Evolutionary conservation across 257 asterid species (phyloP), one percentile per base, ranked within the genome.

Genomic region (Scutellaria minor): DNA sequence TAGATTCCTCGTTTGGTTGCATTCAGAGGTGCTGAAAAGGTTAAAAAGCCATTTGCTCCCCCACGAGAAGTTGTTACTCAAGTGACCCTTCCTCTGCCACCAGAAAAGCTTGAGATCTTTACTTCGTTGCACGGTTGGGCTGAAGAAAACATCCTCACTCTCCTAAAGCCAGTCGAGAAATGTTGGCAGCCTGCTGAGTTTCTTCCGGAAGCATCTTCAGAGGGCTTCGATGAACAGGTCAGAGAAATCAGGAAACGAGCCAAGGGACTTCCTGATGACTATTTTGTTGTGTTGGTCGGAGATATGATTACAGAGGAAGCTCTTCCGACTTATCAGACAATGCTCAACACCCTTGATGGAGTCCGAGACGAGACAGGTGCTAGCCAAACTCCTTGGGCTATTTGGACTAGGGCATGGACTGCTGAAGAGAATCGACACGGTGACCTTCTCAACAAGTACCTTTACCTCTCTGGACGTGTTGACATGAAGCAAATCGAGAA

Each of bases 341-440:
- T 85, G 90, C 77, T 85, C 76, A 85, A 85, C 72, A 85, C 90
- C 6, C 74, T 85, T 5, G 90, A 85, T 58, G 81, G 77, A 1
- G 90, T 85, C 48, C 85, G 87, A 3, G 89, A 85, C 4, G 89
- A 82, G 75, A 85, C 89, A 0, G 89, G 89, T 24, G 89, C 89
- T 14, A 85, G 90, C 75, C 84, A 50, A 47, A 83, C 84, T 65
- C 85, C 90, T 51, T 85, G 90, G 90, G 90, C 90, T 51, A 70
- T 85, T 64, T 85, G 90, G 90, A 85, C 90, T 4, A 61, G 90
- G 75, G 90, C 90, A 1, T 85, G 90, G 90, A 85, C 90, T 7
- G 90, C 90, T 48, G 90, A 85, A 64, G 90, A 85, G 87, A 85
- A 85, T 76, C 77, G 89, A 66, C 89, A 85, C 4, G 89, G 89